Conservation (phyloP, 805 yeast species). For the Schwanniomyces vanrijiae region DNA sequence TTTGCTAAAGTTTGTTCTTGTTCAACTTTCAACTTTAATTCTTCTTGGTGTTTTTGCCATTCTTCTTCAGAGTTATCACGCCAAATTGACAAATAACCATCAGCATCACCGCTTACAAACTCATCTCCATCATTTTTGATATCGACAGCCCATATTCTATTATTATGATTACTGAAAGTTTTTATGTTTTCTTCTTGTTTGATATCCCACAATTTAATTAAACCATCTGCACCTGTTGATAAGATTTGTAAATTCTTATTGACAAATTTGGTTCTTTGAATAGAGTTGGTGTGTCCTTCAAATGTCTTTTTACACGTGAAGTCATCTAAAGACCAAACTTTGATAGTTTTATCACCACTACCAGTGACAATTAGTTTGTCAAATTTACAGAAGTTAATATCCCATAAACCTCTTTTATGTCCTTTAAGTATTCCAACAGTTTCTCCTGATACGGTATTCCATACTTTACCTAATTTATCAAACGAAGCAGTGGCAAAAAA, state of each 20-base stretch:
- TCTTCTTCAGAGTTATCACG: slow-evolving; percentile 80
- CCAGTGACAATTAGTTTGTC: slow-evolving; percentile 78
- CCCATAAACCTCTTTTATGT: slow-evolving; percentile 95
- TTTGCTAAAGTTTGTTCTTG: slow-evolving; percentile 87
- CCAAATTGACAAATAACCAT: slow-evolving; percentile 90
- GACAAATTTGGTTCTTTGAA: slow-evolving; percentile 76
- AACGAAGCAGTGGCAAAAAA: slow-evolving; percentile 90
- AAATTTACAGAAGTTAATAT: slow-evolving; percentile 74
- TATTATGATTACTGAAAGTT: slow-evolving; percentile 88
- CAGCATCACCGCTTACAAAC: slow-evolving; percentile 89
- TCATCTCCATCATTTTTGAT: slow-evolving; percentile 63
- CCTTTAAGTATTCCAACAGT: slow-evolving; percentile 81
- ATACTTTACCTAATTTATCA: slow-evolving; percentile 86
- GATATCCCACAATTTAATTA: slow-evolving; percentile 87
- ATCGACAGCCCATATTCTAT: slow-evolving; percentile 91
- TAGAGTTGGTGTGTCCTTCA: slow-evolving; percentile 93
- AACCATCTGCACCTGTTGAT: slow-evolving; percentile 86
- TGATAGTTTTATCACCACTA: slow-evolving; percentile 90
- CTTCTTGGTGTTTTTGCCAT: slow-evolving; percentile 50
- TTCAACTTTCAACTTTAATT: slow-evolving; percentile 62
- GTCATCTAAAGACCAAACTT: slow-evolving; percentile 84
- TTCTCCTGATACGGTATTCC: slow-evolving; percentile 88
- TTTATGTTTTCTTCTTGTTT: slow-evolving; percentile 66
- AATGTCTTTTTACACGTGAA: slow-evolving; percentile 76
- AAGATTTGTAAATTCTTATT: slow-evolving; percentile 66